Percentiles rank a stretch among this genome's conserved stretches.
Conservation (phyloP, 2,329 filamentous ascomycete genomes). For the Teratosphaeria pseudoeucalypti region DNA sequence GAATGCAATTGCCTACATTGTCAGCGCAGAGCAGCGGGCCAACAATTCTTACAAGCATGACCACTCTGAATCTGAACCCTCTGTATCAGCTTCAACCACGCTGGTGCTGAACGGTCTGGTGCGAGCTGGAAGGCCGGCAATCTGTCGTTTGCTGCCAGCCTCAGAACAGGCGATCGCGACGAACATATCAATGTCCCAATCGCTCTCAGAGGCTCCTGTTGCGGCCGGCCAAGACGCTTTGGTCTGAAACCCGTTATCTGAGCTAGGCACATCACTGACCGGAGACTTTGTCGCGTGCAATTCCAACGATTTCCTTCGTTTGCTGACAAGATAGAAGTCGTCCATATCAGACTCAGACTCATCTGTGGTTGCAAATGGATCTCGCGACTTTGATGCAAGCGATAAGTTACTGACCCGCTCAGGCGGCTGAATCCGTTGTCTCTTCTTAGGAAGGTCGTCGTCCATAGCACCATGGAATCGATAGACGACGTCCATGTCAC, state of each 20-base stretch:
- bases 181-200: conserved; percentile 5
- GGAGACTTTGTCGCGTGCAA: background rate
- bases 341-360: background rate
- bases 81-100: background rate
- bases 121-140: background rate
- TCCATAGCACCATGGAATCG: conserved; percentile 5
- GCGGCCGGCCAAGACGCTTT: background rate
- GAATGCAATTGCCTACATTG: background rate
- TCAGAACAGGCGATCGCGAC: conserved; percentile 5
- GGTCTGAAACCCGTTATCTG: conserved; percentile 5
- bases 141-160: background rate
- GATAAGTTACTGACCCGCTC: background rate
- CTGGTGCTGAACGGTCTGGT: background rate
- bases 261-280: background rate
- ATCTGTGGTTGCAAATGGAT: background rate
- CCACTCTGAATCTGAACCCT: background rate
- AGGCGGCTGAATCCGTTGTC: background rate
- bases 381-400: background rate
- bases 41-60: background rate
- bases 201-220: background rate
- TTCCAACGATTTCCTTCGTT: background rate
- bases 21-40: background rate
- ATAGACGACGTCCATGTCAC: conserved; percentile 4
- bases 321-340: background rate
- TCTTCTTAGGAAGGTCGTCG: background rate